Base-by-base conservation (phyloP, 202 grass and related monocot species). In the Panicum hallii region DNA sequence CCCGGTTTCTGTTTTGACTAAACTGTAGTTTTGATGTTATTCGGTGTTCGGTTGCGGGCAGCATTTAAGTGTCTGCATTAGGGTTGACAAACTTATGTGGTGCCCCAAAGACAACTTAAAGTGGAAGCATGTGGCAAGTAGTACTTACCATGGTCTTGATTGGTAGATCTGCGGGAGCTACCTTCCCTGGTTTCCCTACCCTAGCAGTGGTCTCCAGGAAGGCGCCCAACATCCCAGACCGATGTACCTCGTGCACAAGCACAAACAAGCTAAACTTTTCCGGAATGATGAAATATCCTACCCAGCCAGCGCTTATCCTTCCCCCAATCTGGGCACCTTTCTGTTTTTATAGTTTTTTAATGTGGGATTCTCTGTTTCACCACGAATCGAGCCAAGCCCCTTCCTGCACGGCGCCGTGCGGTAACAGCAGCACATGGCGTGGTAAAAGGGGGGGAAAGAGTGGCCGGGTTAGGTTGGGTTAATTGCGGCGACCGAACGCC, bases 81-180 rank as follows among this genome's bases (percentile, higher is more conserved):
- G 26, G 79, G 58, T 82, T 73, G 73, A 77, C 83, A 86, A 67
- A 61, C 73, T 82, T 82, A 9, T 83, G 87, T 86, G 60, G 78
- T 28, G 43, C 61, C 42, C 63, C 36, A 45, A 76, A 57, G 83
- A 45, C 78, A 82, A 12, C 65, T 82, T 78, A 82, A 72, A 72
- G 83, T 7, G 60, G 72, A 86, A 73, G 88, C 79, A 50, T 82
- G 71, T 78, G 20, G 26, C 71, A 62, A 38, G 23, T 46, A 11
- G 28, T 62, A 75, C 66, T 69, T 81, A 42, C 41, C 16, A 57
- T 30, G 63, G 57, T 73, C 14, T 45, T 45, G 53, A 70, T 75
- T 66, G 57, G 36, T 70, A 80, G 70, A 76, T 85, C 72, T 57
- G 71, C 12, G 50, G 42, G 46, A 40, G 60, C 4, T 40, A 23